A percentile compares a stretch with the other conserved stretches of the same genome.
phyloP scores from a whole-genome alignment of 2,329 filamentous ascomycete genomes.

The Claviceps africana region DNA sequence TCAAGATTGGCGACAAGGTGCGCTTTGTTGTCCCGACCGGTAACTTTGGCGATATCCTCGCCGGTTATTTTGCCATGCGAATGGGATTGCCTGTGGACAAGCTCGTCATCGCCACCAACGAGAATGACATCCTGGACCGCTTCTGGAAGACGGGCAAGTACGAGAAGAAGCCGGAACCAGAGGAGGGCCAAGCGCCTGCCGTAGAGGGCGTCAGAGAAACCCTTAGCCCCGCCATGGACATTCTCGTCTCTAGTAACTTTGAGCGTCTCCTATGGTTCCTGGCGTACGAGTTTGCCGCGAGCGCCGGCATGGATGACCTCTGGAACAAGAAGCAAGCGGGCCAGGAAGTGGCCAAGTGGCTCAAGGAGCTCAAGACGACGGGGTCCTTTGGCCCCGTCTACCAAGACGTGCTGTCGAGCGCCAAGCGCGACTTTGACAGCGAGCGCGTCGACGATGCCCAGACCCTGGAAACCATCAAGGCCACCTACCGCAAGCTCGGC shows the following conservation, averaged over 20 bases:
- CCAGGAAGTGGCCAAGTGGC: constrained; percentile 65
- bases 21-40: constrained; percentile 87
- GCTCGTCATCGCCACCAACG: constrained; percentile 86
- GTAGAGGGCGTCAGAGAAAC: constrained; percentile 77
- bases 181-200: constrained; percentile 35
- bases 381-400: constrained; percentile 73
- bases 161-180: constrained; percentile 58
- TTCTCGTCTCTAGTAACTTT: constrained; percentile 91
- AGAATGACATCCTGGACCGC: constrained; percentile 91
- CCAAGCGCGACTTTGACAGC: constrained; percentile 64
- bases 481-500: constrained; percentile 41
- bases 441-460: constrained; percentile 56
- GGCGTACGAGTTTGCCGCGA: constrained; percentile 54
- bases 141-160: constrained; percentile 89
- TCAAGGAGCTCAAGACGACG: constrained; percentile 62
- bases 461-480: constrained; percentile 50
- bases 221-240: constrained; percentile 92
- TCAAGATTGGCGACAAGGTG: constrained; percentile 53
- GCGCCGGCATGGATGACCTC: constrained; percentile 46
- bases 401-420: constrained; percentile 54
- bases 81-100: constrained; percentile 85
- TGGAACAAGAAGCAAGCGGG: constrained; percentile 58
- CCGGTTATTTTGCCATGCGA: constrained; percentile 78
- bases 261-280: constrained; percentile 92
- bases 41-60: constrained; percentile 92